phyloP scores from a whole-genome alignment of 805 yeast genomes.

The Tetrapisispora taiwanensis region DNA sequence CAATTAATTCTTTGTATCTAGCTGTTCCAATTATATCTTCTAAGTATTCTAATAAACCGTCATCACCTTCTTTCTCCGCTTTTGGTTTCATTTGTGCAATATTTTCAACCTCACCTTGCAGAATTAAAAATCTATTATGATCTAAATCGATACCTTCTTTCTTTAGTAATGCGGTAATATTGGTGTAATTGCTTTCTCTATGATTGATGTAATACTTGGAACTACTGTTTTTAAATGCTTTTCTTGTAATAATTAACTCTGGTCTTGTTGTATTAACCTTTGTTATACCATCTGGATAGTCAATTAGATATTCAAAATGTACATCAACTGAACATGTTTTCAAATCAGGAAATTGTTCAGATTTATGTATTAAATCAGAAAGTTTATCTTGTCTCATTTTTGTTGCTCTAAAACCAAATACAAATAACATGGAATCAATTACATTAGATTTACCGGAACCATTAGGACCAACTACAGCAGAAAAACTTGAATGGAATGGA shows the following conservation, averaged over 20 bases:
- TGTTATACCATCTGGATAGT: constrained; percentile 39
- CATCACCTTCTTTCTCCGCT: constrained; percentile 85
- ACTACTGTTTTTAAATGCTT: constrained; percentile 63
- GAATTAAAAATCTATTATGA: constrained; percentile 85
- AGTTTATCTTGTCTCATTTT: constrained; percentile 94
- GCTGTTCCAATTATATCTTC: constrained; percentile 97
- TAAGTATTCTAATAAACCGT: constrained; percentile 84
- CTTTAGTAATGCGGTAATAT: constrained; percentile 64
- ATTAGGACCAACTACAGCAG: constrained; percentile 97
- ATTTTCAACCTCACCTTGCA: constrained; percentile 97
- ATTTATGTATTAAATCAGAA: constrained; percentile 87
- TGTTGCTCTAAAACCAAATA: constrained; percentile 91
- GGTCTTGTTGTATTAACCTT: constrained; percentile 43
- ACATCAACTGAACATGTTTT: constrained; percentile 84
- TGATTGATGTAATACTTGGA: constrained; percentile 73
- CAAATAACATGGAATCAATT: constrained; percentile 90
- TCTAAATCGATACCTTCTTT: constrained; percentile 86
- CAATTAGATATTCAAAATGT: constrained; percentile 69
- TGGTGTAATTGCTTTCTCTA: constrained; percentile 58
- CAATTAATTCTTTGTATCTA: constrained; percentile 67
- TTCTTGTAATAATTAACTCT: constrained; percentile 61
- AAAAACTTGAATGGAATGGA: constrained; percentile 86
- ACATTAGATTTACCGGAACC: constrained; percentile 98
- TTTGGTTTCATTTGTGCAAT: constrained; percentile 98
- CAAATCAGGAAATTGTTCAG: constrained; percentile 58